Conservation (phyloP, 306 rosid species). For the Cucumis sativus region Cucumber_9930_V3 NC_026658.2:25208501-25209000, state of each 20-base stretch:
- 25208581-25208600: slow-evolving; percentile 37
- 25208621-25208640: slow-evolving; percentile 27
- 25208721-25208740: not conserved
- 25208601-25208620: slow-evolving; percentile 20
- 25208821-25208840: slow-evolving; percentile 86
- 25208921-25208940: not conserved
- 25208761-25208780: slow-evolving; percentile 76
- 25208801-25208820: slow-evolving; percentile 66
- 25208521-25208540: not conserved
- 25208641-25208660: slow-evolving; percentile 7
- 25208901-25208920: slow-evolving; percentile 33
- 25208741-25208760: slow-evolving; percentile 14
- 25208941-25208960: not conserved
- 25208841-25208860: slow-evolving; percentile 81
- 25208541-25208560: slow-evolving; percentile 9
- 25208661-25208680: slow-evolving; percentile 15
- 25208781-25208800: slow-evolving; percentile 49
- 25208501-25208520: not conserved
- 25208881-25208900: slow-evolving; percentile 65
- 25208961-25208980: not conserved
- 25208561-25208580: slow-evolving; percentile 10
- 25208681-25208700: slow-evolving; percentile 13
- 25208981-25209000: not conserved
- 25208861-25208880: slow-evolving; percentile 68
- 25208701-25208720: no score